A percentile compares a stretch with the other conserved stretches of the same genome.
Evolutionary conservation across 768 basidiomycete species (phyloP).

Genomic region (Nevesoporus exiguus): DNA sequence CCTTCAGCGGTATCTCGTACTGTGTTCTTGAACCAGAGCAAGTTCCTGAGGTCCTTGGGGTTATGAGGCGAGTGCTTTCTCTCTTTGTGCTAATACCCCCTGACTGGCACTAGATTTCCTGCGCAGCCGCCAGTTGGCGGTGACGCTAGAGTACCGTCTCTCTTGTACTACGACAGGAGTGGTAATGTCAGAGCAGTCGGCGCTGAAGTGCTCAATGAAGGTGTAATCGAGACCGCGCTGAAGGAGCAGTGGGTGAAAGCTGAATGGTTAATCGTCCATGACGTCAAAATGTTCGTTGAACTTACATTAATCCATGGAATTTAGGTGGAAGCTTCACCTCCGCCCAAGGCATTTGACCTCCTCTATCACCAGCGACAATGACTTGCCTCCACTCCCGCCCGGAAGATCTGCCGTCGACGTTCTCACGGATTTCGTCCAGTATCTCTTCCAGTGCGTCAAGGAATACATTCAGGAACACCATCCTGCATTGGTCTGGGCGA

Average conservation of each 20-base stretch:
- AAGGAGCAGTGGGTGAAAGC: neutral
- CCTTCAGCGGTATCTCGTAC: neutral
- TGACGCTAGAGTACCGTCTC: neutral
- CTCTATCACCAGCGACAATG: neutral
- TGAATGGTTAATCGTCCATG: neutral
- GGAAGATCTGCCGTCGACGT: too few relatives aligned
- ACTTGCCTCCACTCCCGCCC: too few relatives aligned
- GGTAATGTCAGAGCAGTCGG: neutral
- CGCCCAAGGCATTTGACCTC: neutral
- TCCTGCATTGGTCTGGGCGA: neutral
- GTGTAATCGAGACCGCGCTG: neutral
- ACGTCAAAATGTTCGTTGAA: neutral
- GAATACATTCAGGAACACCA: neutral
- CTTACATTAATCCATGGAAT: neutral
- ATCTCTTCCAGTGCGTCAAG: too few relatives aligned
- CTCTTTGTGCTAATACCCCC: neutral
- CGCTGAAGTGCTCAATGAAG: neutral
- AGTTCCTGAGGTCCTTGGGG: slow-evolving; percentile 11
- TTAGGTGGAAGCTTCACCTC: too few relatives aligned
- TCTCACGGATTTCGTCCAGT: too few relatives aligned
- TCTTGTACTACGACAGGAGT: neutral
- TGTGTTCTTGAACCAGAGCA: slow-evolving; percentile 6
- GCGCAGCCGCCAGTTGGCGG: neutral
- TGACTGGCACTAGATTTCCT: slow-evolving; percentile 34
- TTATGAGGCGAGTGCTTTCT: neutral